A percentile compares a stretch with the other conserved stretches of the same genome.
Conservation (phyloP, 1,284 basidiomycete species). For the Ganoderma sinense region DNA sequence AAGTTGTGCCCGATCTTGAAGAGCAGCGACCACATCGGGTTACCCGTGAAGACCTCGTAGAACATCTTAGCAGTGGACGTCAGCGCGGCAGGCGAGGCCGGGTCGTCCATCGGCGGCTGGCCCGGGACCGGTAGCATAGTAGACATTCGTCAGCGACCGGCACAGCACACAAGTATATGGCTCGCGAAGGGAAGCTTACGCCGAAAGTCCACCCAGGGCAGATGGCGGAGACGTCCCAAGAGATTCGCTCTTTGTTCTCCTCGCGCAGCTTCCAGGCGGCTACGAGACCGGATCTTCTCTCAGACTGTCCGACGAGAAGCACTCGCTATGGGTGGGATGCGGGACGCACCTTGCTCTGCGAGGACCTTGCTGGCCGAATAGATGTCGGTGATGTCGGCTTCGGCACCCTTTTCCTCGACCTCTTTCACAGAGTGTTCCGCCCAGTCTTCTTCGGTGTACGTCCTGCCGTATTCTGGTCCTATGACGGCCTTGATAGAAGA, state of each 20-base stretch:
- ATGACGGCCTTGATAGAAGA: conserved; percentile 61
- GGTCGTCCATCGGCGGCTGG: conserved; percentile 29
- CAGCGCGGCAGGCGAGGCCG: conserved; percentile 24
- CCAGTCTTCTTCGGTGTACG: conserved; percentile 65
- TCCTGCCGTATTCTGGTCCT: conserved; percentile 33
- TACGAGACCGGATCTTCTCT: neutral
- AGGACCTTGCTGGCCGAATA: conserved; percentile 72
- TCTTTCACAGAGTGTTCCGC: conserved; percentile 60
- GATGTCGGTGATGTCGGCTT: conserved; percentile 48
- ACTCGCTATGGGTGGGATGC: neutral
- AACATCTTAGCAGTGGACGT: conserved; percentile 8
- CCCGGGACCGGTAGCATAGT: neutral
- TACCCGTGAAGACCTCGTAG: conserved; percentile 17
- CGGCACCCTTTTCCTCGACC: conserved; percentile 60
- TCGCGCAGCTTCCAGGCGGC: conserved; percentile 35
- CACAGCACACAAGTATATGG: neutral
- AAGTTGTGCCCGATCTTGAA: conserved; percentile 37
- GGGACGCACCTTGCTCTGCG: conserved; percentile 55
- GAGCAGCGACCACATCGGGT: conserved; percentile 41
- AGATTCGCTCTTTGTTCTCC: conserved; percentile 26
- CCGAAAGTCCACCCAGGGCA: conserved; percentile 29
- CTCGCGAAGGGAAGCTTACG: neutral
- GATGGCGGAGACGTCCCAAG: conserved; percentile 33
- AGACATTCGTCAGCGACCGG: neutral
- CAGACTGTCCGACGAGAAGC: neutral